Percentiles rank a stretch among this genome's conserved stretches.
Conservation (phyloP, 1,284 basidiomycete species). For the Marasmius tenuissimus region DNA sequence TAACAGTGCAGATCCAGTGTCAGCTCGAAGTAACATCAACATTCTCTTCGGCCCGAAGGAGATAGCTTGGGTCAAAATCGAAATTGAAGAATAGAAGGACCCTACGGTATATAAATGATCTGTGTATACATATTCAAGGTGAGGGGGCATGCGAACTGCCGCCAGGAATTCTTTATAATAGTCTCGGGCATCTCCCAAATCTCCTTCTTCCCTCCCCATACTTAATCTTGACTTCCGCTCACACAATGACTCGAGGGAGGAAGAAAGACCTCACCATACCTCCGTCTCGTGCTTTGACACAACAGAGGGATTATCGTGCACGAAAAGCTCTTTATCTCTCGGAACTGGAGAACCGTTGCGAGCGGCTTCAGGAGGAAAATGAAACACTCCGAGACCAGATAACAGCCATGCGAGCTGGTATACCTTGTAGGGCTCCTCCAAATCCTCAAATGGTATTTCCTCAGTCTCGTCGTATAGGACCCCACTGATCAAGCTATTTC, state of each 20-base stretch:
- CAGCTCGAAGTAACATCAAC: background rate
- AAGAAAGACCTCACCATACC: constrained; percentile 61
- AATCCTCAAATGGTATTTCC: constrained; percentile 46
- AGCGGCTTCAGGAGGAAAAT: constrained; percentile 55
- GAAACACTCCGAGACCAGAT: constrained; percentile 47
- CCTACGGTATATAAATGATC: background rate
- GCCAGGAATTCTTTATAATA: background rate
- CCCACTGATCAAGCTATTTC: constrained; percentile 1
- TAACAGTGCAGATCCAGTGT: no score
- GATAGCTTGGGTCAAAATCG: background rate
- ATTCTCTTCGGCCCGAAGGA: background rate
- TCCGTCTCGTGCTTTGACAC: constrained; percentile 45
- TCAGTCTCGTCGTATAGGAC: background rate
- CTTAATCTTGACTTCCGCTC: background rate
- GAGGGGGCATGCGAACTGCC: background rate
- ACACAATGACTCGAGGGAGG: constrained; percentile 58
- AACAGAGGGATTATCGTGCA: constrained; percentile 66
- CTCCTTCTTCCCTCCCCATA: background rate
- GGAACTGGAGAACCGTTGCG: constrained; percentile 55
- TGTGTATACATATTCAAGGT: background rate
- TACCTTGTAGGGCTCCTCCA: constrained; percentile 28
- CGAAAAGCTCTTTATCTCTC: constrained; percentile 56
- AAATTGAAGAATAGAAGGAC: background rate
- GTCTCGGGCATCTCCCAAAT: background rate
- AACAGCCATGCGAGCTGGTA: constrained; percentile 34